phyloP scores from a whole-genome alignment of 192 early-diverging fungal genomes.

The Coemansia sp. region DNA sequence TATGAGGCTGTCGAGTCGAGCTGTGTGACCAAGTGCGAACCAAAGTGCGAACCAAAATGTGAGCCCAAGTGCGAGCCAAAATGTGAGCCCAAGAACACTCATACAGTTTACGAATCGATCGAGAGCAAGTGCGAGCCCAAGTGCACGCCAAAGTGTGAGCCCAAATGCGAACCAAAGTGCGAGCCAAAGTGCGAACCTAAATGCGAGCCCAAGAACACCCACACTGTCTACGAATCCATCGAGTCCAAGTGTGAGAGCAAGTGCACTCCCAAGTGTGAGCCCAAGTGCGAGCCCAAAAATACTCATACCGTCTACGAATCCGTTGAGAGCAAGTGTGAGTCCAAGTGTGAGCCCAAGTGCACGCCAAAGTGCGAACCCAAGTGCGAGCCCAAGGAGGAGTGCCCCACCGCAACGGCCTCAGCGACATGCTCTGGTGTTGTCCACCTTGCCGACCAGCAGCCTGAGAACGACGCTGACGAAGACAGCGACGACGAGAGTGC shows the following conservation, averaged over 20 bases:
- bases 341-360: neutral
- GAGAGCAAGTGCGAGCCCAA: neutral
- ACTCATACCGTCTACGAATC: constrained; percentile 16
- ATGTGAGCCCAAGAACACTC: neutral
- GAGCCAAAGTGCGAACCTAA: neutral
- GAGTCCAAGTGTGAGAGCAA: neutral
- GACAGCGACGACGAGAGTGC: constrained; percentile 7
- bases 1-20: constrained; percentile 21
- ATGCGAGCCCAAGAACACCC: constrained; percentile 4
- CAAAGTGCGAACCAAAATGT: neutral
- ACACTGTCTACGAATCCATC: constrained; percentile 21
- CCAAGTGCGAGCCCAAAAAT: neutral
- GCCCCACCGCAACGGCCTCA: neutral
- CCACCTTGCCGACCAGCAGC: neutral
- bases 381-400: neutral
- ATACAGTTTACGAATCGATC: constrained; percentile 12
- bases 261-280: neutral
- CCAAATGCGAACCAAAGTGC: neutral
- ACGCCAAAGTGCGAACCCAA: neutral
- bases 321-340: neutral
- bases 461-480: neutral
- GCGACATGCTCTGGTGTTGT: neutral
- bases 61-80: neutral
- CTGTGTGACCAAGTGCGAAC: neutral
- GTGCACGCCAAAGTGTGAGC: neutral